Evolutionary conservation across 768 basidiomycete genomes (phyloP), one percentile per base, ranked within the genome.

Genomic region (Lactarius sp.): DNA sequence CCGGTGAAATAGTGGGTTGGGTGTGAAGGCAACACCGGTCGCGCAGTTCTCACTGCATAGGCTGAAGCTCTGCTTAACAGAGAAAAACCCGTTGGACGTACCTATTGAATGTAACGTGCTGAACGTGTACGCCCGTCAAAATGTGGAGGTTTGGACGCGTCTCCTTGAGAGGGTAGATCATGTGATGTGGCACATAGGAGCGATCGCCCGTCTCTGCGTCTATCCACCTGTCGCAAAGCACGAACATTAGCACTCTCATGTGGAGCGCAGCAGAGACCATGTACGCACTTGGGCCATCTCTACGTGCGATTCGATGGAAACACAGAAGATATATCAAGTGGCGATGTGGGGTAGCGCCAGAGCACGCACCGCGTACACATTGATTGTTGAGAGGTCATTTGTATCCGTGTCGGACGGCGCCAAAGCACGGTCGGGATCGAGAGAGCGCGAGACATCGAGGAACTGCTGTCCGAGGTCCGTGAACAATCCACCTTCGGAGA

Each of bases 251-350:
- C 36, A 39, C 44, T n/a, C 31, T 18, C 7, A 5, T 52, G 2
- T 27, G 14, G 8, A 27, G 27, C 18, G 13, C 36, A 1, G 14
- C 8, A 16, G 36, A 0, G 16, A 42, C 13, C n/a, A 14, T 50
- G 44, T 3, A 66, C 76, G 66, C 61, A 85, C 84, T 79, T 83
- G 54, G 75, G 76, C 82, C 83, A 85, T 71, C 78, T 74, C 84
- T 86, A n/a, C 47, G 34, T 0, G 63, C 54, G 71, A 14, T 69
- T n/a, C 16, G 22, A 12, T 37, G 10, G 31, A 57, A 61, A 36
- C 14, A 13, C 6, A 33, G 20, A 14, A 4, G 9, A 22, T 34
- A 13, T 4, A 44, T 27, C 12, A 31, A 22, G 37, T 9, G 36
- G 22, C 31, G 22, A 10, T 4, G 31, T 1, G 9, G 3, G 4